Base-by-base conservation (phyloP, 192 early-diverging fungal species). In the Spinellus fusiger region DNA sequence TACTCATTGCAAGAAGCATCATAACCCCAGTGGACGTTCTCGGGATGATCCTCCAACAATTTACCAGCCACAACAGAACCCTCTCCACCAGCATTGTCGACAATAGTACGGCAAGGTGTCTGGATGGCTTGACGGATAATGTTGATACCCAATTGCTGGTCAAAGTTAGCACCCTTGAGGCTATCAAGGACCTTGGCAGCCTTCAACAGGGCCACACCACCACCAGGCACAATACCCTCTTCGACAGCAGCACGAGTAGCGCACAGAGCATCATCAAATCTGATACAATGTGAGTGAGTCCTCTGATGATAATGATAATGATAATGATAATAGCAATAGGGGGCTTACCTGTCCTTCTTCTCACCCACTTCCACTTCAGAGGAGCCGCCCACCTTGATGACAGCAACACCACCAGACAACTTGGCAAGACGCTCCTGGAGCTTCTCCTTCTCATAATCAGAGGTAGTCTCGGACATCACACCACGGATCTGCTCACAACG, bases 331-430 rank as follows among this genome's bases (percentile, higher is more conserved):
- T n/a, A 1, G 23, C 15, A 16, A 6, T 54, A 16, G 38, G 10
- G 40, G 3, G 27, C 38, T 61, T 61, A 61, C 59, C 59, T 61
- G 35, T 99, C 98, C 87, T 99, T 99, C 92, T 98, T 99, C 78
- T 99, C 98, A 54, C 96, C 95, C 28, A 99, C 98, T 80, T 99
- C 98, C 56, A 99, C 93, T 79, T 99, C 98, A 25, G 93, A 96
- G 31, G 90, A 70, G 32, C 98, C 98, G 59, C 98, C 98, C 35
- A 99, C 95, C 74, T 92, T 94, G 74, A 99, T 98, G 65, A 99
- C 96, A 54, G 98, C 98, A 53, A 99, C 98, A 81, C 98, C 98
- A 55, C 94, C 94, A 49, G 88, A 89, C 22, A 99, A 79, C 79
- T 98, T 98, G 66, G 98, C 98, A 71, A 99, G 87, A 66, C 98